Evolutionary conservation across 345 rosid species (phyloP), one percentile per base, ranked within the genome.

Genomic region (Pistacia atlantica): DNA sequence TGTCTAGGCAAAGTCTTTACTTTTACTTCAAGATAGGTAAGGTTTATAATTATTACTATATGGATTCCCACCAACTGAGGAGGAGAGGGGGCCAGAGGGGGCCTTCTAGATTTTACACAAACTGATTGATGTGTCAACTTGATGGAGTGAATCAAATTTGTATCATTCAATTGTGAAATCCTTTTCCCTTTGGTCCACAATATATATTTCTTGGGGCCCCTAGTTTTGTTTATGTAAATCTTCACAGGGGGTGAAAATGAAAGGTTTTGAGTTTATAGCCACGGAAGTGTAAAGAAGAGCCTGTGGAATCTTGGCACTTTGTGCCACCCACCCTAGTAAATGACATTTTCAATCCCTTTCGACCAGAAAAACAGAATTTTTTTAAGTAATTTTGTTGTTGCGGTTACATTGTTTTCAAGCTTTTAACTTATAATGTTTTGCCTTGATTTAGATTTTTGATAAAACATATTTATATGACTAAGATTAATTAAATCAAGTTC

Each of bases 201-300:
- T 25, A 25, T 25, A 25, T 25, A 1, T 25, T 55, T 71, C 69
- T 54, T 52, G 18, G 37, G 68, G 35, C 16, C 48, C 59, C 67
- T 17, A 5, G 7, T 13, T 8, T 14, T 61, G 4, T 60, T 48
- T 25, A 48, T 57, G 10, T 56, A 25, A 59, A 59, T 25, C 51
- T 68, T 56, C 38, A 22, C 0, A 18, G 25, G 25, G 17, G 3
- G 13, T 75, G 85, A 81, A 77, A 79, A 73, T 45, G 85, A 80
- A 82, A 82, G 67, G 69, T 67, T 35, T 13, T 8, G n/a, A 69
- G 60, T 57, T 70, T 78, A 12, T 73, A 68, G 38, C 87, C 84
- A 79, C 84, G 67, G 11, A 60, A 18, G 57, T 80, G 81, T 78
- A 61, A 0, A 0, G 25, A 46, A 48, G 73, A 69, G 37, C 16